Evolutionary conservation across 768 basidiomycete genomes (phyloP), one percentile per base, ranked within the genome.

Genomic region (Boletus tylopilopsis): DNA sequence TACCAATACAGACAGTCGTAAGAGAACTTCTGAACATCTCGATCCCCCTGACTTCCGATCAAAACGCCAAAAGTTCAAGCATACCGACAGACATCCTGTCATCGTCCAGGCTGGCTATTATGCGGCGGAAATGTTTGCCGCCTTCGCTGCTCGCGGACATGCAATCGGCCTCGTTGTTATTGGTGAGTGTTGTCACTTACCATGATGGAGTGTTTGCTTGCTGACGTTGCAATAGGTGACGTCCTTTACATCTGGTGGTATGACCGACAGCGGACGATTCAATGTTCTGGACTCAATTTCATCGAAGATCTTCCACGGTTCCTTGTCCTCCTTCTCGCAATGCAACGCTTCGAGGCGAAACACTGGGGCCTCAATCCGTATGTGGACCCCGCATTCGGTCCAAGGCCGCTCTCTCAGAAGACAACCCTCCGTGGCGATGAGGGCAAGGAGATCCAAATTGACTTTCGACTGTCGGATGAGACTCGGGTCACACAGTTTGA

Each of bases 271-370:
- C 47, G 42, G 37, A 13, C 18, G 0, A 47, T 56, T n/a, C 49
- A 49, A 34, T 54, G 47, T 19, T 38, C 51, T 7, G 47, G 18
- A 1, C 21, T 57, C 6, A 57, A 59, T 19, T 47, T 51, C 21
- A 41, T 59, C 5, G 13, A 54, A 11, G 58, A 54, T 10, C 49
- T 55, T 13, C 50, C 54, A 2, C 50, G 41, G 1, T 58, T 55
- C 2, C 35, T 58, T 1, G 36, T 47, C 16, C 33, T 54, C 1
- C 40, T 59, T 2, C 41, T 57, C 12, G 40, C 43, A 7, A 37
- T 54, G 47, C 46, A 59, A 19, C 49, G 52, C 5, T 50, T 57
- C 42, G 1, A 19, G 8, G 9, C 38, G 4, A 27, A 12, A 4
- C 42, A 57, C 18, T 57, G 55, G 52, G 57, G 55, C 6, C 13